Evolutionary conservation across 768 basidiomycete species (phyloP).

Genomic region (Dioszegia crocea): DNA sequence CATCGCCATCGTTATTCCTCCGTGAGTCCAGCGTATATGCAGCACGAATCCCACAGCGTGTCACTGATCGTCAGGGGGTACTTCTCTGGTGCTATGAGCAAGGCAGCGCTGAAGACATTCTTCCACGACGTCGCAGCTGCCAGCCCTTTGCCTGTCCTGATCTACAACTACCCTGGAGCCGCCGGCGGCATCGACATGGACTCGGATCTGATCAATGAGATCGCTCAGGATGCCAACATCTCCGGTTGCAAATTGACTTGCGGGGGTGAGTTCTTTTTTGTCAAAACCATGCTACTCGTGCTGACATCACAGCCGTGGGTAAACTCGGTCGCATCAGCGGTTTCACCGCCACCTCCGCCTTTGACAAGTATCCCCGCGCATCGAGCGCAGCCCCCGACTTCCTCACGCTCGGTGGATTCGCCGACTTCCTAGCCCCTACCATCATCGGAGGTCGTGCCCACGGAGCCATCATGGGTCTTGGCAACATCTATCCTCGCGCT

Average conservation of each 20-base stretch:
- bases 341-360: conserved; percentile 59
- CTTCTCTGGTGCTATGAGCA: conserved; percentile 70
- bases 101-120: conserved; percentile 69
- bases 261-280: conserved; percentile 55
- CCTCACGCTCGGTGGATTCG: conserved; percentile 78
- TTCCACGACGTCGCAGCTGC: conserved; percentile 71
- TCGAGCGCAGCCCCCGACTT: conserved; percentile 63
- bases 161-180: conserved; percentile 87
- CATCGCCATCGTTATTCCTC: conserved; percentile 75
- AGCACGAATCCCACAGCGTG: no score
- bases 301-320: conserved; percentile 59
- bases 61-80: conserved; percentile 56
- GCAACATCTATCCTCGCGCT: conserved; percentile 62
- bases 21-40: no score
- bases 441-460: conserved; percentile 64
- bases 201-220: conserved; percentile 76
- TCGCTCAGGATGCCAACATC: conserved; percentile 71
- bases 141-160: conserved; percentile 79
- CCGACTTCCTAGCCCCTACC: conserved; percentile 75
- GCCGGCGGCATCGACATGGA: conserved; percentile 86
- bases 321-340: conserved; percentile 81
- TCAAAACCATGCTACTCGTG: no score
- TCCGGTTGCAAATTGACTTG: conserved; percentile 89
- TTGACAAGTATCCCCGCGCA: conserved; percentile 66
- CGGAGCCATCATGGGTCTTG: conserved; percentile 86